These are phyloP conservation scores for Clavispora carvajalis DNA, from an alignment of 805 yeast genomes.

Conservation along the genomic window DNA sequence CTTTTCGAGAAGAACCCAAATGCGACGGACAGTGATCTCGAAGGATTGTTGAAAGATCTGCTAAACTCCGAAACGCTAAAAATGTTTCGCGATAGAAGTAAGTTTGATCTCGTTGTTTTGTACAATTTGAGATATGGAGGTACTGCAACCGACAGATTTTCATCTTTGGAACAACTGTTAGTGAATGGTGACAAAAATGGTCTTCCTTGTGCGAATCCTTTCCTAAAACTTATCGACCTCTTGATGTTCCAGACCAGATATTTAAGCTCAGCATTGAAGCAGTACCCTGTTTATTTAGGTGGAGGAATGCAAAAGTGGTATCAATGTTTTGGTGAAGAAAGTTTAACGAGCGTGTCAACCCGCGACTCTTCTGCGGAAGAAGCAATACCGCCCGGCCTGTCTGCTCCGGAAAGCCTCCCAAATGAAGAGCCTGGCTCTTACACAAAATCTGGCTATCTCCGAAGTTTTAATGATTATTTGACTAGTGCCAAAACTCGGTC, in stretches of 20 bases:
- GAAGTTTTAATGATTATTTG: conserved; percentile 11
- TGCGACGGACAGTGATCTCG: conserved; percentile 60
- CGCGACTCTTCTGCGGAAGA: neutral
- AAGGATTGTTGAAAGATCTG: conserved; percentile 50
- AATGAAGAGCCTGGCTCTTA: neutral
- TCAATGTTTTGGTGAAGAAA: conserved; percentile 23
- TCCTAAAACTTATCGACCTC: conserved; percentile 38
- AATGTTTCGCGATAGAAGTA: conserved; percentile 47
- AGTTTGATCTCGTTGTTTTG: conserved; percentile 59
- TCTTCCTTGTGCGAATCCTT: conserved; percentile 52
- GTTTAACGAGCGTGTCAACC: conserved; percentile 1
- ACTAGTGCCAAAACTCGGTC: conserved; percentile 4
- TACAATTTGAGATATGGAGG: conserved; percentile 48
- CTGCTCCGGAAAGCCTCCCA: neutral
- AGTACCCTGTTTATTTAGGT: conserved; percentile 28
- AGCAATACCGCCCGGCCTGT: too few relatives aligned
- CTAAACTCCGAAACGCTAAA: conserved; percentile 53
- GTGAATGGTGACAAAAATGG: conserved; percentile 29
- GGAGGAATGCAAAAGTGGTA: conserved; percentile 38
- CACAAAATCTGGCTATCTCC: conserved; percentile 4
- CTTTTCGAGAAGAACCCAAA: conserved; percentile 24
- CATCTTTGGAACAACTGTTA: conserved; percentile 32
- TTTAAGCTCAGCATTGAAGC: conserved; percentile 28
- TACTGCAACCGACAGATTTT: conserved; percentile 23
- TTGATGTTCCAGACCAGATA: conserved; percentile 27